Base-by-base conservation (phyloP, 768 basidiomycete genomes). In the Mycena galopus region DNA sequence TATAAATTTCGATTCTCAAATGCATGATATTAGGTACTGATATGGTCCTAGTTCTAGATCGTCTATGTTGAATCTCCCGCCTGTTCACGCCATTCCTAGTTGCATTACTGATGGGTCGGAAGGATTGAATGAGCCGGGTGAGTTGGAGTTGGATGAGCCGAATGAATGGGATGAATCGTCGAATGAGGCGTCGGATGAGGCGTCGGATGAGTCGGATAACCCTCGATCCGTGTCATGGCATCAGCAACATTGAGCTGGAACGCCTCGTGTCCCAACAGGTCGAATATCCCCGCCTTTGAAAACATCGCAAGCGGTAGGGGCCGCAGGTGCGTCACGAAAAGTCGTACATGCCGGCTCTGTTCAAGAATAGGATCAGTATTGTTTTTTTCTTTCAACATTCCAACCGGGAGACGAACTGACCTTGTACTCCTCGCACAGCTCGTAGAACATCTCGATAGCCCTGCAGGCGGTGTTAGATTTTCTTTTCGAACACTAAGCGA, bases 381-480 rank as follows among this genome's bases (percentile, higher is more conserved):
- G n/a, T n/a, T n/a, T n/a, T n/a, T n/a, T n/a, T n/a, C n/a, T n/a
- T n/a, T n/a, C 23, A 35, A 50, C 3, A 4, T 68, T 39, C 39
- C 4, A 23, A 39, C 14, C 12, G 12, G 3, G 14, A 39, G 7
- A 3, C 17, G 39, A 33, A 76, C 81, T 70, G 75, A 93, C 95
- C 82, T 88, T 86, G 81, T 98, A 96, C 17, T 94, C 92, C 74
- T 92, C 89, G 53, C 92, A 82, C 2, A 96, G 81, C 79, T 97
- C 96, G 69, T 88, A 86, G 77, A 97, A 91, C 73, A 96, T 94
- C 81, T 96, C 94, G 11, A 91, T 88, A 32, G 96, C 95, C 32
- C 94, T 96, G 77, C 8, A 66, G 35, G 32, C 37, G 23, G 51
- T 30, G 63, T 69, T 6, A 68, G 61, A 42, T 27, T 63, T n/a